Evolutionary conservation across 176 grass and related monocot genomes (phyloP).

Genomic region (Zoysia japonica): DNA sequence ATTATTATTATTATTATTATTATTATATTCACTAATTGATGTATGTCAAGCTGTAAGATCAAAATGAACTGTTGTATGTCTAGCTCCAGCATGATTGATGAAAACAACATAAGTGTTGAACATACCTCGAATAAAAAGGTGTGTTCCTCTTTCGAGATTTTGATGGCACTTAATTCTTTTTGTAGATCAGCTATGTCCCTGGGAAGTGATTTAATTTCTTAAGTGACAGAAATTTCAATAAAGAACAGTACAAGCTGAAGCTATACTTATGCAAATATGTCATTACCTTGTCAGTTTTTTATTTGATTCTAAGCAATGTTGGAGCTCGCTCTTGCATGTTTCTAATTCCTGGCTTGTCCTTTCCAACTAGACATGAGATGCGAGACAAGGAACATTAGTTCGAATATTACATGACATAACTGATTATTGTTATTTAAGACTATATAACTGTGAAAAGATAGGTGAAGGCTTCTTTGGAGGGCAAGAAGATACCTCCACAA

Average conservation of each 20-base stretch:
- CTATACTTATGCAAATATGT: slow-evolving; percentile 8
- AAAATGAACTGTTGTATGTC: no score
- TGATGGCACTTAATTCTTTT: slow-evolving; percentile 49
- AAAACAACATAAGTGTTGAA: neutral
- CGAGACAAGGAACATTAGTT: neutral
- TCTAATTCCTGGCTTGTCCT: slow-evolving; percentile 59
- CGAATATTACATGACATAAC: slow-evolving; percentile 2
- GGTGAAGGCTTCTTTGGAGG: slow-evolving; percentile 1
- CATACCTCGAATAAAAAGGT: slow-evolving; percentile 44
- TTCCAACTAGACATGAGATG: slow-evolving; percentile 59
- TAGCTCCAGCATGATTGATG: neutral
- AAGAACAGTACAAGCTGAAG: neutral
- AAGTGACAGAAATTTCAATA: slow-evolving; percentile 28
- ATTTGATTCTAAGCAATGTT: slow-evolving; percentile 83
- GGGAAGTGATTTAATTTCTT: slow-evolving; percentile 29
- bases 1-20: slow-evolving; percentile 1
- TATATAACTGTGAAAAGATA: slow-evolving; percentile 8
- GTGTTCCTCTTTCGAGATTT: slow-evolving; percentile 35
- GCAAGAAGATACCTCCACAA: slow-evolving; percentile 52
- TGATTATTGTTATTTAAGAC: slow-evolving; percentile 22
- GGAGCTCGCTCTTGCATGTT: slow-evolving; percentile 60
- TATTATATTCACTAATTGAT: no score
- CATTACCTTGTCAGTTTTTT: slow-evolving; percentile 73
- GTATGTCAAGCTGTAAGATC: no score
- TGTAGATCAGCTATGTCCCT: slow-evolving; percentile 74